Evolutionary conservation across 768 basidiomycete species (phyloP).

Genomic region (Filobasidium wieringae): DNA sequence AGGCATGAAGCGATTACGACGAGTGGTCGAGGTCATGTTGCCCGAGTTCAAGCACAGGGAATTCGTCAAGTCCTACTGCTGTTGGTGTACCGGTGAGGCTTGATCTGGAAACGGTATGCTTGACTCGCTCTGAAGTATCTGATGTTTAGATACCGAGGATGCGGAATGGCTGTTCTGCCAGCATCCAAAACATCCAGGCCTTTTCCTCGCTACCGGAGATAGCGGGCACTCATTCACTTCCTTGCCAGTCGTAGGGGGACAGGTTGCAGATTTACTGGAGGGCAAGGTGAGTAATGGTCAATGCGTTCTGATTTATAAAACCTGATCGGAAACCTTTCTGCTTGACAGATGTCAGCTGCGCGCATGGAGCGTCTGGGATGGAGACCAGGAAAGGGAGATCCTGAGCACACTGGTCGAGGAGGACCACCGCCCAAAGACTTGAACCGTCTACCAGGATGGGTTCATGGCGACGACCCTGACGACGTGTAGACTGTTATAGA

Average conservation of each 20-base stretch:
- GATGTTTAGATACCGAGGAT: conserved; percentile 25
- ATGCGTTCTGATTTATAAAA: neutral
- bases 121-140: too few relatives aligned
- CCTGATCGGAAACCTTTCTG: neutral
- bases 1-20: conserved; percentile 19
- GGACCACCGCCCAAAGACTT: conserved; percentile 23
- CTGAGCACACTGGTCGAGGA: conserved; percentile 12
- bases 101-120: neutral
- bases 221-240: conserved; percentile 32
- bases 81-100: conserved; percentile 28
- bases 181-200: conserved; percentile 24
- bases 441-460: conserved; percentile 23
- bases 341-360: conserved; percentile 12
- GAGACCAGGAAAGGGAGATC: conserved; percentile 16
- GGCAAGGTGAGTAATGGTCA: conserved; percentile 19
- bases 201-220: conserved; percentile 33
- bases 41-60: conserved; percentile 21
- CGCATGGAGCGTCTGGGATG: conserved; percentile 17
- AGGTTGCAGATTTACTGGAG: conserved; percentile 31
- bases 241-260: conserved; percentile 25
- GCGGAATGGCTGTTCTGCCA: conserved; percentile 28
- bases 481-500: neutral
- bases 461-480: conserved; percentile 13
- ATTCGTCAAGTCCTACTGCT: conserved; percentile 25
- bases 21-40: conserved; percentile 25